These are phyloP conservation scores for Carex myosuroides DNA, from an alignment of 176 grass and related monocot genomes.

Conservation along the genomic window DNA sequence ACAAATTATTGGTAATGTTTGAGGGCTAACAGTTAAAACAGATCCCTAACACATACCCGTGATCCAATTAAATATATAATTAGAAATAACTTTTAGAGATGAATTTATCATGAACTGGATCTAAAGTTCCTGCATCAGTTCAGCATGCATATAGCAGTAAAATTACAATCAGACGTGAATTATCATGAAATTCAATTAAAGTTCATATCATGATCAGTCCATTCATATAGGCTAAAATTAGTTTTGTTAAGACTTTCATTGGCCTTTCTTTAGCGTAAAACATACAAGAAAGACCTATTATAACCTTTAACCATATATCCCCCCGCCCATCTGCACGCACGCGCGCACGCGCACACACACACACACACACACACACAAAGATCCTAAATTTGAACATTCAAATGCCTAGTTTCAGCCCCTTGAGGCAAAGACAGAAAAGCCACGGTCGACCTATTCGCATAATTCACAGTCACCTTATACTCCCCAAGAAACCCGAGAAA, in stretches of 20 bases:
- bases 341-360: too few species aligned
- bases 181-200: neutral
- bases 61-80: neutral
- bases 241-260: neutral
- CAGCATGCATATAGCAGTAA: neutral
- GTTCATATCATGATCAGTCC: neutral
- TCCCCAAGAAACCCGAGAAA: slow-evolving; percentile 75
- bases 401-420: slow-evolving; percentile 83
- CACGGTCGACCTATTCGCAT: slow-evolving; percentile 53
- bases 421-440: slow-evolving; percentile 65
- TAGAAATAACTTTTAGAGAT: neutral
- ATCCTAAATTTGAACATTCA: slow-evolving; percentile 62
- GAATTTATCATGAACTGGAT: neutral
- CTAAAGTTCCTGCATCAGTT: neutral
- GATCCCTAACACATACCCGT: neutral
- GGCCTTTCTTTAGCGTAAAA: neutral
- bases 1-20: too few species aligned
- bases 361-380: neutral
- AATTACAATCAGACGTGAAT: neutral
- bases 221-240: neutral
- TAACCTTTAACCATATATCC: neutral
- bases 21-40: too few species aligned
- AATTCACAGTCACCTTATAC: slow-evolving; percentile 50
- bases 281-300: slow-evolving; percentile 1
- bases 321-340: neutral